Evolutionary conservation across 139 green algal species (phyloP), one percentile per base, ranked within the genome.

Genomic region (Tetradesmus lagerheimii): DNA sequence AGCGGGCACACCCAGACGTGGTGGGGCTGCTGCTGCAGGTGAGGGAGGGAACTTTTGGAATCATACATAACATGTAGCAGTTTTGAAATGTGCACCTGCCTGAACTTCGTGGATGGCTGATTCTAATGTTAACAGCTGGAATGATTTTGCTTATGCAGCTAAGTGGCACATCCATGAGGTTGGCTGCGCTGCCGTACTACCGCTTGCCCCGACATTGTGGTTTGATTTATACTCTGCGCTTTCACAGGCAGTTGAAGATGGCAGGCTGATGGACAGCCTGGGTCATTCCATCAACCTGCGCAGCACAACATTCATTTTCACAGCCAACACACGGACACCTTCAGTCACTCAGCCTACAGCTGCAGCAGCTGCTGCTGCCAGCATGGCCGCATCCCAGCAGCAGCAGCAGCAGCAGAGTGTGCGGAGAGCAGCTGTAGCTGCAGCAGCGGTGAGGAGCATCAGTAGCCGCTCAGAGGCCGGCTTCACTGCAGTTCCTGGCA

Each of bases 1-100:
- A 95, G 39, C 39, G 84, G 41, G 93, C 93, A 37, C 93, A 95
- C 85, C 91, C 85, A 11, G 93, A 95, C 74, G 92, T 95, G 83
- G n/a, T 91, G n/a, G 92, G 39, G 34, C 76, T 87, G 64, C 75
- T 89, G 80, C 71, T 87, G 53, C 84, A 88, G 83, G 83, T 88
- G 29, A 11, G 78, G 20, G 8, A 16, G 5, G 5, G 23, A 76
- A 45, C n/a, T n/a, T n/a, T n/a, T n/a, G n/a, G n/a, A n/a, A n/a
- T n/a, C n/a, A n/a, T n/a, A n/a, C n/a, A 74, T n/a, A 74, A 74
- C 71, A 41, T 80, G 71, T n/a, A n/a, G n/a, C n/a, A n/a, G n/a
- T n/a, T n/a, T n/a, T n/a, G n/a, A n/a, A n/a, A n/a, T n/a, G n/a
- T n/a, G n/a, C n/a, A n/a, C n/a, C n/a, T n/a, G n/a, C n/a, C n/a